phyloP scores from a whole-genome alignment of 2,329 filamentous ascomycete species.

The Aspergillus oerlinghausenensis region DNA sequence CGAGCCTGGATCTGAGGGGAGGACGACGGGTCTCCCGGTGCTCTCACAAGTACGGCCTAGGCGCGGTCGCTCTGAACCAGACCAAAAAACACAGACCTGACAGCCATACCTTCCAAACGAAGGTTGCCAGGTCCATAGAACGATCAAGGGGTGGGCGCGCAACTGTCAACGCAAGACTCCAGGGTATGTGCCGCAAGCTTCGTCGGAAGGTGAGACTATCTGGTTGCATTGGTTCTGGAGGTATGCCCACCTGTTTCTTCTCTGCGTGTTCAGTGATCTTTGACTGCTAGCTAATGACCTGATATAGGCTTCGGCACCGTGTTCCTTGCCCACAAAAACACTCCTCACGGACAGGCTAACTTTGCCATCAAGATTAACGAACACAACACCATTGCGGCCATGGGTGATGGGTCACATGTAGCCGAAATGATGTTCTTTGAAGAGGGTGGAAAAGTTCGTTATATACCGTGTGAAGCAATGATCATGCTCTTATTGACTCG shows the following conservation, averaged over 20 bases:
- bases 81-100: background rate
- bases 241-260: background rate
- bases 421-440: background rate
- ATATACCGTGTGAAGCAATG: slow-evolving; percentile 25
- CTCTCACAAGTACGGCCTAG: slow-evolving; percentile 1
- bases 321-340: background rate
- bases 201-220: background rate
- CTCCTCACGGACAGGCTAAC: background rate
- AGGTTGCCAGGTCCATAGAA: background rate
- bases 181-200: background rate
- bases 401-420: background rate
- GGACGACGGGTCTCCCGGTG: slow-evolving; percentile 11
- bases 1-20: slow-evolving; percentile 3
- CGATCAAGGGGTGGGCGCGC: background rate
- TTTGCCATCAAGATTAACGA: background rate
- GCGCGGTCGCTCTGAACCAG: background rate
- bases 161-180: background rate
- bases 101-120: background rate
- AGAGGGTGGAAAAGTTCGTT: slow-evolving; percentile 3
- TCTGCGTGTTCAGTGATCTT: background rate
- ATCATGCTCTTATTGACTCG: slow-evolving; percentile 19
- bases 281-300: background rate
- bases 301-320: background rate
- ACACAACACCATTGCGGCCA: background rate
- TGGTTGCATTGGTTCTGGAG: background rate